Percentiles rank a stretch among this genome's conserved stretches.
These are phyloP conservation scores for Pyrus bretschneideri DNA, from an alignment of 306 rosid genomes.

Conservation along the genomic window DNA sequence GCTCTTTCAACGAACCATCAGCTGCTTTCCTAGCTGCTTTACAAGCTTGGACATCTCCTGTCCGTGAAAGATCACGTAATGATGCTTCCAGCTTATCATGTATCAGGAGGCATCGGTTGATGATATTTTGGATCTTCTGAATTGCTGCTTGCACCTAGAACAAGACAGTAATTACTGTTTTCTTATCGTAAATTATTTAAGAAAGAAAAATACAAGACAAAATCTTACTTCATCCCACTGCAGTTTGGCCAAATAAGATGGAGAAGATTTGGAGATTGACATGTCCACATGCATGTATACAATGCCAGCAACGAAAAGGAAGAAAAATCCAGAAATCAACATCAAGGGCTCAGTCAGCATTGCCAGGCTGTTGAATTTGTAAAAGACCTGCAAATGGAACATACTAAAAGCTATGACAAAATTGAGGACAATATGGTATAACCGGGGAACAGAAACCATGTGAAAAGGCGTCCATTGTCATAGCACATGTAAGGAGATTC, in stretches of 20 bases:
- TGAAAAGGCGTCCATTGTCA: background rate
- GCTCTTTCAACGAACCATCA: slow-evolving; percentile 75
- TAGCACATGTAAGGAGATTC: background rate
- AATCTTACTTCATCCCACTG: slow-evolving; percentile 92
- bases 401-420: slow-evolving; percentile 1
- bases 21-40: slow-evolving; percentile 86
- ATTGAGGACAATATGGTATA: background rate
- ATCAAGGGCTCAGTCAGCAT: slow-evolving; percentile 88
- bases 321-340: slow-evolving; percentile 81
- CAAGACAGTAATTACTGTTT: slow-evolving; percentile 2
- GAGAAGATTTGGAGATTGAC: slow-evolving; percentile 89
- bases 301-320: slow-evolving; percentile 69
- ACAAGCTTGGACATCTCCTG: slow-evolving; percentile 82
- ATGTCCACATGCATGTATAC: slow-evolving; percentile 72
- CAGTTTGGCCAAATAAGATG: slow-evolving; percentile 81
- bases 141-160: slow-evolving; percentile 72
- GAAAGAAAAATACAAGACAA: slow-evolving; percentile 8
- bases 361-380: slow-evolving; percentile 79
- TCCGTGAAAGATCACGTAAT: slow-evolving; percentile 76
- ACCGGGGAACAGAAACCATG: background rate
- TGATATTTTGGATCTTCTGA: slow-evolving; percentile 49
- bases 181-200: slow-evolving; percentile 1
- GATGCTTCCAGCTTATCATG: slow-evolving; percentile 88
- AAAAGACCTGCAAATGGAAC: slow-evolving; percentile 68
- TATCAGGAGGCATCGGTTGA: slow-evolving; percentile 53